phyloP scores from a whole-genome alignment of 768 basidiomycete species.

The Antrodiella citrinella region DNA sequence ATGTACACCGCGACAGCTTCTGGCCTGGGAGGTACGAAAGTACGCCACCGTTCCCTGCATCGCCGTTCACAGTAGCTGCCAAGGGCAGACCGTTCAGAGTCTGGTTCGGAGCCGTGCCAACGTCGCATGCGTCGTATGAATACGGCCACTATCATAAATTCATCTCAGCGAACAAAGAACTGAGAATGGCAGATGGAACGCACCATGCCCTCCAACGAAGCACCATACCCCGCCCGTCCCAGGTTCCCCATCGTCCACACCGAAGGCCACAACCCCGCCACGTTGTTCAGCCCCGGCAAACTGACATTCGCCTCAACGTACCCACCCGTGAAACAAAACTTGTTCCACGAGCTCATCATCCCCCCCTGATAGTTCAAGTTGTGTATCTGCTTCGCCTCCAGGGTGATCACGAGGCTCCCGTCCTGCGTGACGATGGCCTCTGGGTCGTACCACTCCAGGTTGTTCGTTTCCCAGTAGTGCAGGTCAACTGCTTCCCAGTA shows the following conservation, averaged over 20 bases:
- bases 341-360: conserved; percentile 71
- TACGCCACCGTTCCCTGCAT: conserved; percentile 38
- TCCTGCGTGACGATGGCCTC: conserved; percentile 62
- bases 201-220: conserved; percentile 75
- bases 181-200: conserved; percentile 14
- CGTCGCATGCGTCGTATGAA: conserved; percentile 78
- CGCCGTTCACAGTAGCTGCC: conserved; percentile 56
- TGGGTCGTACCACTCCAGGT: conserved; percentile 79
- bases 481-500: conserved; percentile 83
- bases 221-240: conserved; percentile 85
- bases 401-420: conserved; percentile 70
- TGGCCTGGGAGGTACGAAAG: conserved; percentile 88
- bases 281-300: conserved; percentile 58
- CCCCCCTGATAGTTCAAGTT: conserved; percentile 65
- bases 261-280: conserved; percentile 69
- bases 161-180: conserved; percentile 5
- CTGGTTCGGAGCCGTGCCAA: conserved; percentile 89
- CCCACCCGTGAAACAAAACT: conserved; percentile 92
- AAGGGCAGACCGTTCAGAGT: conserved; percentile 56
- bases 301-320: conserved; percentile 61
- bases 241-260: conserved; percentile 80
- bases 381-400: conserved; percentile 59
- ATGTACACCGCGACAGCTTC: conserved; percentile 82
- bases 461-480: conserved; percentile 57
- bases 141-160: conserved; percentile 58